Percentiles rank a stretch among this genome's conserved stretches.
Evolutionary conservation across 2,329 filamentous ascomycete genomes (phyloP).

Genomic region (Colletotrichum eremochloae): DNA sequence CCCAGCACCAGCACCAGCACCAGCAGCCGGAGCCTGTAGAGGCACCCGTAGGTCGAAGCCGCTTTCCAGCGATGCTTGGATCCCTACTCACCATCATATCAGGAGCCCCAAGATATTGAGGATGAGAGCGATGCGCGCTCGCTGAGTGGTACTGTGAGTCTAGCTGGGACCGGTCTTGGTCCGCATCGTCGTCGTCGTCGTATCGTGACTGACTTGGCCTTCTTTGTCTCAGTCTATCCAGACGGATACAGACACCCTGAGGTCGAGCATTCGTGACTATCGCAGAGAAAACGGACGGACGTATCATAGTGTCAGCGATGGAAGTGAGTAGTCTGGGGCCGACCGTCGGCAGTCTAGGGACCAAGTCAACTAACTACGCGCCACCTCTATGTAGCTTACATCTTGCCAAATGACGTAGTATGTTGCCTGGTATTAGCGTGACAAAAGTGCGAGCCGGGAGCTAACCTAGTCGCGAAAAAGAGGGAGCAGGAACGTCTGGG

Average conservation of each 20-base stretch:
- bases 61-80: background rate
- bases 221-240: background rate
- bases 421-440: background rate
- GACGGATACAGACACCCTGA: constrained; percentile 22
- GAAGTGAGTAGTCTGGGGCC: constrained; percentile 39
- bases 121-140: constrained; percentile 2
- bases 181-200: background rate
- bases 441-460: background rate
- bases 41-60: background rate
- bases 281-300: constrained; percentile 40
- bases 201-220: background rate
- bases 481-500: constrained; percentile 47
- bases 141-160: background rate
- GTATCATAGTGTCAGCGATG: constrained; percentile 44
- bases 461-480: constrained; percentile 20
- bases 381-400: constrained; percentile 43
- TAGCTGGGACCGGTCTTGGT: background rate
- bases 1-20: constrained; percentile 1
- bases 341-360: background rate
- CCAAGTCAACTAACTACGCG: background rate
- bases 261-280: constrained; percentile 35
- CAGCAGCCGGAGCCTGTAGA: constrained; percentile 2
- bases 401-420: constrained; percentile 47
- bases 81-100: background rate
- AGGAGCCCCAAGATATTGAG: background rate